A percentile compares a stretch with the other conserved stretches of the same genome.
Evolutionary conservation across 192 early-diverging fungal species (phyloP).

Genomic region (Paraglomus brasilianum): DNA sequence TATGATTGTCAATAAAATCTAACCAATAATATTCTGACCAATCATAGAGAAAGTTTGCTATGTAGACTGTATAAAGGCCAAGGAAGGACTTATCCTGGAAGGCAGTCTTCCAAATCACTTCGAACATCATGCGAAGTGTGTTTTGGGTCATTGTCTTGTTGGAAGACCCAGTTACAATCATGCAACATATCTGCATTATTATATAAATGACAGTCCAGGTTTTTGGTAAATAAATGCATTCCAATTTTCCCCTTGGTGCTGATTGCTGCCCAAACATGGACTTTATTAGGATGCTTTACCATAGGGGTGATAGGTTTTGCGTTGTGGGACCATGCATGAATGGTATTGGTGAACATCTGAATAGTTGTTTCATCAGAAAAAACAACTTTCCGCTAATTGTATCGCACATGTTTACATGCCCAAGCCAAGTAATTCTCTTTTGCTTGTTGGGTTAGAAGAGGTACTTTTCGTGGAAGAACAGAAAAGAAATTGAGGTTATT

Average conservation of each 20-base stretch:
- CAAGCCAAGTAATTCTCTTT: neutral
- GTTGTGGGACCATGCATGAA: neutral
- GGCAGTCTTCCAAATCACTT: neutral
- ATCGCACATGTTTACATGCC: neutral
- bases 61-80: neutral
- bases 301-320: neutral
- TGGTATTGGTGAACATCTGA: too few species aligned
- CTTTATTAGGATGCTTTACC: neutral
- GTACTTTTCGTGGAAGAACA: neutral
- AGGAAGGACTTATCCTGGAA: neutral
- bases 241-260: neutral
- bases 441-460: neutral
- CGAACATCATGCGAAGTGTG: too few species aligned
- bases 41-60: too few species aligned
- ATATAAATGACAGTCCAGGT: neutral
- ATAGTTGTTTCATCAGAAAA: neutral
- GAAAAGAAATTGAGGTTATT: neutral
- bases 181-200: neutral
- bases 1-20: too few species aligned
- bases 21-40: too few species aligned
- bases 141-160: neutral
- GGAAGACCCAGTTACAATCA: neutral
- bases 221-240: neutral
- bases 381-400: neutral
- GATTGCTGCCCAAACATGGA: neutral